Conservation (phyloP, 306 rosid genomes). For the Trifolium fragiferum region DNA sequence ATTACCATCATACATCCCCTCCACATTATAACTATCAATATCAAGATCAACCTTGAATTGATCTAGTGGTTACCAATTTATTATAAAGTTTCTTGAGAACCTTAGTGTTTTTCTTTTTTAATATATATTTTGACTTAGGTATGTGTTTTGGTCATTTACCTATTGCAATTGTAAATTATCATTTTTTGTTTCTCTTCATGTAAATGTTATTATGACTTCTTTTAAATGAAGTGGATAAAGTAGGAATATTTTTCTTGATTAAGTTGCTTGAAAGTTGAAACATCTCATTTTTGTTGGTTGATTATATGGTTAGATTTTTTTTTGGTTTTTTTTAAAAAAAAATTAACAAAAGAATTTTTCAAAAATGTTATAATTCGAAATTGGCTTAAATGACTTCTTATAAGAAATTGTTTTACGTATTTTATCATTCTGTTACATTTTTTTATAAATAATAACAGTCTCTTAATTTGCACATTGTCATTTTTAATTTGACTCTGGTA, state of each 20-base stretch:
- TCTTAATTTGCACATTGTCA: too few species aligned
- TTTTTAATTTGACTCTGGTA: too few species aligned
- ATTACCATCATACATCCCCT: constrained; percentile 54
- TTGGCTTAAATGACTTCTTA: too few species aligned
- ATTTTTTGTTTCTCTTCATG: constrained; percentile 22
- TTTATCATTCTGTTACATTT: too few species aligned
- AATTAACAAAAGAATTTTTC: too few species aligned
- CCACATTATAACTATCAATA: constrained; percentile 59
- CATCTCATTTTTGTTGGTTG: background rate
- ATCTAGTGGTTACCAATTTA: background rate
- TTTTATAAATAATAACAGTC: too few species aligned
- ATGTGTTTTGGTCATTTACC: constrained; percentile 19
- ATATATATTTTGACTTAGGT: constrained; percentile 2
- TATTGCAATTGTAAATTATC: constrained; percentile 44
- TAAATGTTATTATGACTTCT: constrained; percentile 33
- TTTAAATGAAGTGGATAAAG: background rate
- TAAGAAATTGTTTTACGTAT: too few species aligned
- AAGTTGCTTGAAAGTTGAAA: background rate
- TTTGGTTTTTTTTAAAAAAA: too few species aligned
- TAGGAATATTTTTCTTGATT: constrained; percentile 12
- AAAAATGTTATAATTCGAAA: too few species aligned
- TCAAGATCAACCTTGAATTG: constrained; percentile 53
- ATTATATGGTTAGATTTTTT: too few species aligned
- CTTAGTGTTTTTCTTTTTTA: constrained; percentile 28
- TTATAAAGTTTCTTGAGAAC: constrained; percentile 37